Base-by-base conservation (phyloP, 345 rosid genomes). In the Bruguiera sexangula region DNA sequence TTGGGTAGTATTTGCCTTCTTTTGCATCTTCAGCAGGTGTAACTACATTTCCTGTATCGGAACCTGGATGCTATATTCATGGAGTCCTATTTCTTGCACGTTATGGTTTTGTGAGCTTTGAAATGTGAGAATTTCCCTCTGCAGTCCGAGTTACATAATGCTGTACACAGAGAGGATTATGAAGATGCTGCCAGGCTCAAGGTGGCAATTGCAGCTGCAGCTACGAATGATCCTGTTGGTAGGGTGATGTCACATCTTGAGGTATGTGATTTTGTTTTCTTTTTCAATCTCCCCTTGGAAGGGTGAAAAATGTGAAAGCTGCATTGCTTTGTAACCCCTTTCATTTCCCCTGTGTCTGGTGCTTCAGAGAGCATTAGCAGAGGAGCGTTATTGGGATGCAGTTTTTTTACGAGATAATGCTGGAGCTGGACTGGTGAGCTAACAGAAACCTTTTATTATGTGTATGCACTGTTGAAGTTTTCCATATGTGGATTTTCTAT, bases 191-290 rank as follows among this genome's bases (percentile, higher is more conserved):
- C 91, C 39, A 85, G 84, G 80, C 76, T 94, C 7, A 89, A 94
- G 81, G 98, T 89, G 75, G 96, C 97, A 26, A 87, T 94, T 81
- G 96, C 98, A 63, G 97, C 97, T 62, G 86, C 93, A 1, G 83
- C 96, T 55, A 81, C 84, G 5, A 83, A 85, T 65, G 98, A 91
- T 57, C 70, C 84, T 70, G 96, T 94, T 82, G 98, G 97, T 66
- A 79, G 77, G 76, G 90, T 84, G 69, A 87, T 91, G 84, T 85
- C 87, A 8, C 79, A 70, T 57, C 80, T 93, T 22, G 80, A 80
- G 73, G 98, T 91, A 83, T 55, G 74, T 20, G 69, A 57, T 70
- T 79, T 29, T 27, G 4, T 22, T 70, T 67, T 11, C 50, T 43
- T 6, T 43, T 43, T 22, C 13, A 22, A 21, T 67, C 72, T 36